These are phyloP conservation scores for Suillus occidentalis DNA, from an alignment of 768 basidiomycete species.

Conservation along the genomic window DNA sequence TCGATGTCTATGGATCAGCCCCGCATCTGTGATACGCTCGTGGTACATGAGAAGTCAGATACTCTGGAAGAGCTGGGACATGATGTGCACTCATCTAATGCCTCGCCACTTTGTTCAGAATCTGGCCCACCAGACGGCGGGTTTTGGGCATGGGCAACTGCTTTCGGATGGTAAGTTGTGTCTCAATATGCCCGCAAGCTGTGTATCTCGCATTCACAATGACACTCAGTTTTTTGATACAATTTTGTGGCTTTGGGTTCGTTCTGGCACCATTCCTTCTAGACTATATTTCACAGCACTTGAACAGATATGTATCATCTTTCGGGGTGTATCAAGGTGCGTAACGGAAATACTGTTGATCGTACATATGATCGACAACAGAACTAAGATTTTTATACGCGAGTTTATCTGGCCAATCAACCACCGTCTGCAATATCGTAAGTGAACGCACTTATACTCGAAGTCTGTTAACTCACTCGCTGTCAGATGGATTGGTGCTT, in stretches of 20 bases:
- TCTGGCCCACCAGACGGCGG: constrained; percentile 10
- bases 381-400: constrained; percentile 34
- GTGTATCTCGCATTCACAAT: not conserved
- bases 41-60: not conserved
- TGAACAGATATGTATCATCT: constrained; percentile 25
- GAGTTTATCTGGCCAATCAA: constrained; percentile 27
- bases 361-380: not conserved
- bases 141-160: constrained; percentile 16
- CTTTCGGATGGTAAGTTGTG: constrained; percentile 8
- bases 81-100: not conserved
- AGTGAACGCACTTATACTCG: constrained; percentile 16
- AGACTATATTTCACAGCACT: not conserved
- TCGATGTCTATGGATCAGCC: not conserved
- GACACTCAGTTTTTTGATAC: constrained; percentile 21
- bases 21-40: not conserved
- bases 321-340: constrained; percentile 35
- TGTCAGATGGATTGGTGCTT: constrained; percentile 35
- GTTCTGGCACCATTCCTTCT: not conserved
- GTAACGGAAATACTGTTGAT: not conserved
- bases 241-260: constrained; percentile 30
- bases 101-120: not conserved
- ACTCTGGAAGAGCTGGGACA: not conserved
- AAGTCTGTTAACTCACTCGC: constrained; percentile 22
- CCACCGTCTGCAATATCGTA: constrained; percentile 31
- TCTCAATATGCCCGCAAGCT: not conserved